These are phyloP conservation scores for Aspergillus awamori DNA, from an alignment of 2,329 filamentous ascomycete species.

Conservation along the genomic window DNA sequence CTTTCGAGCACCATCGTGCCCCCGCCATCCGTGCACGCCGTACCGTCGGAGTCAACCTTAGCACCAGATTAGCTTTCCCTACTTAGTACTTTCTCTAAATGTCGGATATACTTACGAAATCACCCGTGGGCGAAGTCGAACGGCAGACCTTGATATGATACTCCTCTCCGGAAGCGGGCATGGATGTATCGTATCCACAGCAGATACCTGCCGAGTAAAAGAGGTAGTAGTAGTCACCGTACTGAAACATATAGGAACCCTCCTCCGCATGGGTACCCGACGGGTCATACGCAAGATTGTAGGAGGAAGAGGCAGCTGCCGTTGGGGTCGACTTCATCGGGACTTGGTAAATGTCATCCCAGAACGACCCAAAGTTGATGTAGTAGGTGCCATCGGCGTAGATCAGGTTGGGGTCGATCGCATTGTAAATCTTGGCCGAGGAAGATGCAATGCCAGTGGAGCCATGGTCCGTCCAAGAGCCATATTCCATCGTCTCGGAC, in stretches of 20 bases:
- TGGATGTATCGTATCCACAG: constrained; percentile 58
- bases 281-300: constrained; percentile 59
- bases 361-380: constrained; percentile 70
- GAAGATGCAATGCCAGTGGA: constrained; percentile 40
- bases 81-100: not conserved
- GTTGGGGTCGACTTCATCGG: constrained; percentile 46
- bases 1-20: constrained; percentile 64
- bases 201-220: constrained; percentile 65
- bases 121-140: constrained; percentile 54
- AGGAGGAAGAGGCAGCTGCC: constrained; percentile 36
- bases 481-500: constrained; percentile 44
- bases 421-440: constrained; percentile 55
- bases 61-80: not conserved
- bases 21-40: constrained; percentile 57
- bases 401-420: constrained; percentile 63
- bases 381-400: constrained; percentile 47
- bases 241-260: constrained; percentile 59
- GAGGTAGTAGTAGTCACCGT: constrained; percentile 63
- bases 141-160: constrained; percentile 69
- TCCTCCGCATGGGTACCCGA: constrained; percentile 58
- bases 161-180: constrained; percentile 60
- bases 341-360: constrained; percentile 65
- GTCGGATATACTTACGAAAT: constrained; percentile 49
- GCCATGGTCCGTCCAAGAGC: constrained; percentile 40
- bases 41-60: constrained; percentile 56